phyloP scores from a whole-genome alignment of 805 yeast genomes.

The Kodamaea jinghongensis region DNA sequence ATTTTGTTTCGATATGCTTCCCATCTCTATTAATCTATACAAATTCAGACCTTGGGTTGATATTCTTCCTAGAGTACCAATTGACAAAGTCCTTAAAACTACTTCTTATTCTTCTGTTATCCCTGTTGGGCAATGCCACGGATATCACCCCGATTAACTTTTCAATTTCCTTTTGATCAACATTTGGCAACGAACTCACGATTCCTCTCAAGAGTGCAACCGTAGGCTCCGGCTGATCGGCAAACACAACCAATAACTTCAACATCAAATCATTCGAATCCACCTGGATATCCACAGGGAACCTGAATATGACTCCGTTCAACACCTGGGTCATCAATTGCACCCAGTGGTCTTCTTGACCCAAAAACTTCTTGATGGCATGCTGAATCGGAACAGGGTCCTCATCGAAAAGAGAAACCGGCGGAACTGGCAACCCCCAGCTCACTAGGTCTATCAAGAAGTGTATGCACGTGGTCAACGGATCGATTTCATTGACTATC shows the following conservation, averaged over 20 bases:
- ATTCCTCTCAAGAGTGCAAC: conserved; percentile 49
- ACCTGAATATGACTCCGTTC: conserved; percentile 66
- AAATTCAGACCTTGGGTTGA: conserved; percentile 34
- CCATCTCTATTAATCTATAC: background rate
- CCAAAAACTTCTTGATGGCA: conserved; percentile 37
- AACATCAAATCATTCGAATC: conserved; percentile 76
- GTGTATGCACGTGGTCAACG: conserved; percentile 67
- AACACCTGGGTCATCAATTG: conserved; percentile 52
- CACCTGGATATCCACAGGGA: conserved; percentile 64
- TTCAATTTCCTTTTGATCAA: conserved; percentile 63
- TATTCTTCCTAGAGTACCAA: conserved; percentile 80
- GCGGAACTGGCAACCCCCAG: conserved; percentile 83
- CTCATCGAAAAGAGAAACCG: conserved; percentile 62
- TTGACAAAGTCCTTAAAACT: conserved; percentile 73
- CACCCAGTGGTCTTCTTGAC: conserved; percentile 50
- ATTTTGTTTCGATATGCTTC: no score
- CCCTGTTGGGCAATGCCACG: conserved; percentile 63
- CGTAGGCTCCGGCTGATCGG: conserved; percentile 31
- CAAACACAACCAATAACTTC: conserved; percentile 53
- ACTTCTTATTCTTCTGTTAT: conserved; percentile 69
- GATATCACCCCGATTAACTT: conserved; percentile 58
- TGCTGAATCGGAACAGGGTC: conserved; percentile 32
- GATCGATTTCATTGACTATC: conserved; percentile 62
- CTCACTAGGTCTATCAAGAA: conserved; percentile 77
- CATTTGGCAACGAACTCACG: conserved; percentile 57